These are phyloP conservation scores for Colletotrichum zoysiae DNA, from an alignment of 2,329 filamentous ascomycete species.

Conservation along the genomic window DNA sequence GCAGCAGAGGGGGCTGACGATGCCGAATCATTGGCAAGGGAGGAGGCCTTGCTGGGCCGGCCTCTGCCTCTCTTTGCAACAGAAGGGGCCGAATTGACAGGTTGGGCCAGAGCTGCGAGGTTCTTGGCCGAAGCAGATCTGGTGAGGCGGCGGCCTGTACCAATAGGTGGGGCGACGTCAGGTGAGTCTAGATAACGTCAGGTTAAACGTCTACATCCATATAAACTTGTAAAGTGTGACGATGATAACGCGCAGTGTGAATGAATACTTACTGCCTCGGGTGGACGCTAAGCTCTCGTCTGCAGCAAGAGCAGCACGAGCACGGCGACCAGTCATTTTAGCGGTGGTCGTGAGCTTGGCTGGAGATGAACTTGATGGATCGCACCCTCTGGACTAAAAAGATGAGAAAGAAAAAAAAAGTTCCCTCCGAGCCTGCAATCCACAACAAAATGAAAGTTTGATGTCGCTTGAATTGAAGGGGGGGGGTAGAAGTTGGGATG, in stretches of 20 bases:
- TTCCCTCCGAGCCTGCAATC: background rate
- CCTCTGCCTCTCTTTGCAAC: conserved; percentile 47
- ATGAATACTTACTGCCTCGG: conserved; percentile 27
- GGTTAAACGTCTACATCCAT: background rate
- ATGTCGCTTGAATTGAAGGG: conserved; percentile 7
- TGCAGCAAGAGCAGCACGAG: conserved; percentile 25
- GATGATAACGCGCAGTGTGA: background rate
- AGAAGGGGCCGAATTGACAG: conserved; percentile 16
- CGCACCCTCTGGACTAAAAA: background rate
- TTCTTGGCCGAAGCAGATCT: conserved; percentile 40
- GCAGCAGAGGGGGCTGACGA: conserved; percentile 53
- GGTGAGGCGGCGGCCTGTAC: conserved; percentile 33
- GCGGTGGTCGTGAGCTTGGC: background rate
- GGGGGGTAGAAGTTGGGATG: conserved; percentile 30
- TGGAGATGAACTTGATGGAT: background rate
- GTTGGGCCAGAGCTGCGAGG: conserved; percentile 9
- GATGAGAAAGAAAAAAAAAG: background rate
- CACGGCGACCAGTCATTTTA: conserved; percentile 32
- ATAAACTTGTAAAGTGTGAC: background rate
- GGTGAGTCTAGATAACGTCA: conserved; percentile 25
- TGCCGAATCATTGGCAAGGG: conserved; percentile 48
- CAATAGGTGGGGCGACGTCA: background rate
- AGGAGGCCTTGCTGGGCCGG: conserved; percentile 46
- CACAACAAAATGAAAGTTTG: conserved; percentile 25
- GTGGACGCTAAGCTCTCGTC: conserved; percentile 28